phyloP scores from a whole-genome alignment of 1,284 basidiomycete species.

The Apiotrichum laibachii region DNA sequence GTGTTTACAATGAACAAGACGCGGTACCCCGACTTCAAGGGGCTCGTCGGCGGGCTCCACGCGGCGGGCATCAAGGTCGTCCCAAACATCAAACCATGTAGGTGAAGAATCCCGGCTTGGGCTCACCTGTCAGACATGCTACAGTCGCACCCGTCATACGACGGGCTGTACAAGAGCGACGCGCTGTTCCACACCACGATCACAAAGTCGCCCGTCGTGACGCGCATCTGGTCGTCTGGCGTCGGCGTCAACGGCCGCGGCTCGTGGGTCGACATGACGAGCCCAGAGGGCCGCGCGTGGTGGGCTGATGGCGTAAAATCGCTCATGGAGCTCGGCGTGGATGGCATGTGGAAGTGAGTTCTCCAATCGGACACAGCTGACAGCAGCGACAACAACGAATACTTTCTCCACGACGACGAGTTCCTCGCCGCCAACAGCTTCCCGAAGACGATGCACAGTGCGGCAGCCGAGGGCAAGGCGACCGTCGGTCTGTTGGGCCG shows the following conservation, averaged over 20 bases:
- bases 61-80: constrained; percentile 51
- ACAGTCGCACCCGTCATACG: constrained; percentile 45
- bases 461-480: constrained; percentile 24
- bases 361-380: constrained; percentile 3
- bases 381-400: constrained; percentile 53
- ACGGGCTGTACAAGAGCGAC: constrained; percentile 38
- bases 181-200: constrained; percentile 48
- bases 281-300: constrained; percentile 48
- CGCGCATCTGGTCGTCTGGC: constrained; percentile 51
- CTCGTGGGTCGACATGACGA: constrained; percentile 53
- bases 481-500: constrained; percentile 49
- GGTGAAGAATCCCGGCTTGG: constrained; percentile 4
- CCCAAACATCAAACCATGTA: constrained; percentile 53
- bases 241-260: constrained; percentile 50
- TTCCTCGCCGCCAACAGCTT: constrained; percentile 37
- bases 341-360: constrained; percentile 53
- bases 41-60: constrained; percentile 49
- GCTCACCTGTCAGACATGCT: constrained; percentile 29
- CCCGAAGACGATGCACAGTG: constrained; percentile 23
- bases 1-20: constrained; percentile 53
- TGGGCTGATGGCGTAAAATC: constrained; percentile 50
- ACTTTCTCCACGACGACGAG: constrained; percentile 49
- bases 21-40: constrained; percentile 53
- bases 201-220: constrained; percentile 42
- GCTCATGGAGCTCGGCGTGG: constrained; percentile 49